Conservation (phyloP, 768 basidiomycete species). For the Mycena rosella region DNA sequence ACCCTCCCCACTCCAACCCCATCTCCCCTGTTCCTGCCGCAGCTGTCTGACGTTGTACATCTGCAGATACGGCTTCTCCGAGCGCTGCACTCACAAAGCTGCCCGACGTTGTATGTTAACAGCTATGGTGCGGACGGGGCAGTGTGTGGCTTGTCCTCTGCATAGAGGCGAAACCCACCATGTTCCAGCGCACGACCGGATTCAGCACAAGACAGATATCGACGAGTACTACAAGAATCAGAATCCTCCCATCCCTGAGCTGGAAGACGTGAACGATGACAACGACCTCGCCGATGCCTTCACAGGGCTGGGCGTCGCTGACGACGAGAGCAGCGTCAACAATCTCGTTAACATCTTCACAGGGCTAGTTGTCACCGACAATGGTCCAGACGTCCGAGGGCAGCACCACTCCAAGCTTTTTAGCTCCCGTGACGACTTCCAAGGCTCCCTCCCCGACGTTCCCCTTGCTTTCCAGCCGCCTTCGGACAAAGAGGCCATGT, state of each 20-base stretch:
- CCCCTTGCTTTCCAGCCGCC: conserved; percentile 21
- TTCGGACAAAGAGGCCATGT: conserved; percentile 16
- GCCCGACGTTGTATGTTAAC: conserved; percentile 12
- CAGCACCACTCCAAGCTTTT: conserved; percentile 33
- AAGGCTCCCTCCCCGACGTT: conserved; percentile 19
- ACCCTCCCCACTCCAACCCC: neutral
- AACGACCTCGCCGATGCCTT: neutral
- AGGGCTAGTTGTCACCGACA: conserved; percentile 14
- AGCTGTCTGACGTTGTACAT: conserved; percentile 15
- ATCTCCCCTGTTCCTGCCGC: conserved; percentile 2
- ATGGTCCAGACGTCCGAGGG: conserved; percentile 23
- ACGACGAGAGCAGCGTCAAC: conserved; percentile 13
- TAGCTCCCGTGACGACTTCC: conserved; percentile 26
- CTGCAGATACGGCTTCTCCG: neutral
- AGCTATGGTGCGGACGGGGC: conserved; percentile 14
- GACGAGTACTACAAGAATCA: neutral
- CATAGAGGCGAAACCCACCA: conserved; percentile 9
- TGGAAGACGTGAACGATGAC: neutral
- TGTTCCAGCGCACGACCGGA: neutral
- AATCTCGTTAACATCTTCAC: conserved; percentile 18
- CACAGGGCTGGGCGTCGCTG: conserved; percentile 6
- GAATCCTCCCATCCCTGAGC: no score
- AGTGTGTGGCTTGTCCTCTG: conserved; percentile 26
- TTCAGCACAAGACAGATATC: conserved; percentile 6
- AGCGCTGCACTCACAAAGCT: conserved; percentile 4